Evolutionary conservation across 2,329 filamentous ascomycete species (phyloP).

Genomic region (Leptographium wingfieldii): DNA sequence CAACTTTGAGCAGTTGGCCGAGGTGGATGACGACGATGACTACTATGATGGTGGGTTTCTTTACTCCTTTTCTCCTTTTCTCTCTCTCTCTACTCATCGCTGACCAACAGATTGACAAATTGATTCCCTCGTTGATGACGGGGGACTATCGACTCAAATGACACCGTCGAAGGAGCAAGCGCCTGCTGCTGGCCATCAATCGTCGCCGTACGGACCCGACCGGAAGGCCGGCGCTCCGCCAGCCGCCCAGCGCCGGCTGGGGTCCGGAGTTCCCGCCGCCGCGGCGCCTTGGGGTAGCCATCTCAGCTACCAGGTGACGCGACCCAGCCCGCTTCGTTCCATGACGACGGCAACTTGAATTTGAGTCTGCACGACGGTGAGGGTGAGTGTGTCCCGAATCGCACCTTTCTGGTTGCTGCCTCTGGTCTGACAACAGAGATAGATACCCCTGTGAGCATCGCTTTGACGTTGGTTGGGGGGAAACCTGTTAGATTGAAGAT

Average conservation of each 20-base stretch:
- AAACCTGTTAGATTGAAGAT: neutral
- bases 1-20: slow-evolving; percentile 98
- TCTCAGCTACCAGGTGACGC: slow-evolving; percentile 38
- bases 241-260: slow-evolving; percentile 31
- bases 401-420: neutral
- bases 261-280: slow-evolving; percentile 11
- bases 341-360: slow-evolving; percentile 51
- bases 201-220: neutral
- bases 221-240: slow-evolving; percentile 16
- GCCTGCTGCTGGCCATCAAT: slow-evolving; percentile 5
- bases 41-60: slow-evolving; percentile 57
- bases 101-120: slow-evolving; percentile 63
- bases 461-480: neutral
- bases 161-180: slow-evolving; percentile 17
- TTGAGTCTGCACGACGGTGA: slow-evolving; percentile 1
- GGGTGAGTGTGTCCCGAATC: neutral
- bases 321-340: slow-evolving; percentile 56
- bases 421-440: neutral
- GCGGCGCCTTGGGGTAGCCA: slow-evolving; percentile 31
- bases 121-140: slow-evolving; percentile 75
- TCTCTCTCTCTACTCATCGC: neutral
- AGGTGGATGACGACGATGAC: slow-evolving; percentile 83
- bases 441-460: neutral
- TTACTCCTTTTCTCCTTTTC: neutral
- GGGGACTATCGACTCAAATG: slow-evolving; percentile 63